Base-by-base conservation (phyloP, 1,139 yeast genomes). In the Barnettozyma hawaiiensis region DNA sequence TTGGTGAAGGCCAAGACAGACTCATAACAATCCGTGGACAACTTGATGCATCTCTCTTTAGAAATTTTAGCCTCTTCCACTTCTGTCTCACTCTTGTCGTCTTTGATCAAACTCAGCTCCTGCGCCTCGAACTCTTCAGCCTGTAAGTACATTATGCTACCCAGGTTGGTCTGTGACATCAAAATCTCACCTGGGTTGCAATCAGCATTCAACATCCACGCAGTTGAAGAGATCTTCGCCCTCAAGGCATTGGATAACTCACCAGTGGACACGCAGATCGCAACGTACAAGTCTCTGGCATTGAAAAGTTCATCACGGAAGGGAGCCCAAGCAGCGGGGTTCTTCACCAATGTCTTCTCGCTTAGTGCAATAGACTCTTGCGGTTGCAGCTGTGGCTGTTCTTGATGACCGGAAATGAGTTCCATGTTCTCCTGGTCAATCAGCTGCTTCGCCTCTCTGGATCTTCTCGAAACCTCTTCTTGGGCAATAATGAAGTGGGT, bases 301-400 rank as follows among this genome's bases (percentile, higher is more conserved):
- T 78, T 78, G 62, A 85, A 81, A 49, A 81, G 73, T 58, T 85
- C 95, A 49, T 82, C 87, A 27, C 81, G 67, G 54, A 82, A 85
- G 3, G 90, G 89, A 49, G 73, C 76, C 85, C 85, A 78, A 2
- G 77, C 76, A 43, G 70, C 71, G n/a, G 62, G 57, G 42, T 64
- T 58, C 36, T 61, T 60, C 14, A 61, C 54, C 28, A 63, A 29
- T 3, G 41, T 28, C 4, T 16, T 29, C 5, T 44, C 43, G 11
- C 15, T 23, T 21, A 36, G 31, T 10, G 29, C 43, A 15, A 40
- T n/a, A 14, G 35, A 19, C 28, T 34, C 22, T 10, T 10, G 3
- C 26, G 8, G 29, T 29, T 3, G 20, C n/a, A n/a, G n/a, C 27
- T 11, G 27, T 16, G n/a, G 14, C 16, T 10, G 31, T 4, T 6